These are phyloP conservation scores for Globisporangium cystogenes DNA, from an alignment of 352 stramenopile species.

Conservation along the genomic window DNA sequence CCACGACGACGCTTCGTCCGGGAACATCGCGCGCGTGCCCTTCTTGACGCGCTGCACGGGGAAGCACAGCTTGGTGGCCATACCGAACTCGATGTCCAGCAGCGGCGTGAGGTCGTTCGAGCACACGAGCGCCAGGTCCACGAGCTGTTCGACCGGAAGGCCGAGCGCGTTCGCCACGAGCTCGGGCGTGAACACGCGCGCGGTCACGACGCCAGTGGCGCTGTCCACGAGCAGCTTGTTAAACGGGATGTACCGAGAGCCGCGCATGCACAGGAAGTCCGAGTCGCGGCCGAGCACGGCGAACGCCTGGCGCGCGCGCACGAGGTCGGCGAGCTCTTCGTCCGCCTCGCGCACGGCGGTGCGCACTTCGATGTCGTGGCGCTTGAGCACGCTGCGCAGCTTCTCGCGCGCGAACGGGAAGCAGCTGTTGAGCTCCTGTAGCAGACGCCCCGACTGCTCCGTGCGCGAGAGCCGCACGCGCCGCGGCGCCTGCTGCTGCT, in stretches of 20 bases:
- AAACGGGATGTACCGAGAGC: slow-evolving; percentile 81
- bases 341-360: slow-evolving; percentile 70
- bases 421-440: slow-evolving; percentile 62
- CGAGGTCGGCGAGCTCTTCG: slow-evolving; percentile 61
- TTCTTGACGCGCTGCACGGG: slow-evolving; percentile 35
- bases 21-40: slow-evolving; percentile 26
- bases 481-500: not conserved
- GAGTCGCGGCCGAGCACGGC: slow-evolving; percentile 81
- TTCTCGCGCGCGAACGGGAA: slow-evolving; percentile 77
- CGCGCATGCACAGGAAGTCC: slow-evolving; percentile 86
- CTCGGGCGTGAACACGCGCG: slow-evolving; percentile 68
- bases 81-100: slow-evolving; percentile 57
- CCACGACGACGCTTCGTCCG: slow-evolving; percentile 49
- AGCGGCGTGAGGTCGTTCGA: slow-evolving; percentile 85
- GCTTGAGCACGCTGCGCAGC: slow-evolving; percentile 48
- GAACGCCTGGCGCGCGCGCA: slow-evolving; percentile 43
- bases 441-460: slow-evolving; percentile 16
- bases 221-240: slow-evolving; percentile 28
- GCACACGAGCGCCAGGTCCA: slow-evolving; percentile 82
- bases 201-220: slow-evolving; percentile 25
- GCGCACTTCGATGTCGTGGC: slow-evolving; percentile 36
- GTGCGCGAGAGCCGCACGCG: slow-evolving; percentile 8
- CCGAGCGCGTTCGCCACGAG: slow-evolving; percentile 54
- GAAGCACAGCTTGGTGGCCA: slow-evolving; percentile 46
- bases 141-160: slow-evolving; percentile 60